phyloP scores from a whole-genome alignment of 2,329 filamentous ascomycete species.

The Fusarium fracticaudum region DNA sequence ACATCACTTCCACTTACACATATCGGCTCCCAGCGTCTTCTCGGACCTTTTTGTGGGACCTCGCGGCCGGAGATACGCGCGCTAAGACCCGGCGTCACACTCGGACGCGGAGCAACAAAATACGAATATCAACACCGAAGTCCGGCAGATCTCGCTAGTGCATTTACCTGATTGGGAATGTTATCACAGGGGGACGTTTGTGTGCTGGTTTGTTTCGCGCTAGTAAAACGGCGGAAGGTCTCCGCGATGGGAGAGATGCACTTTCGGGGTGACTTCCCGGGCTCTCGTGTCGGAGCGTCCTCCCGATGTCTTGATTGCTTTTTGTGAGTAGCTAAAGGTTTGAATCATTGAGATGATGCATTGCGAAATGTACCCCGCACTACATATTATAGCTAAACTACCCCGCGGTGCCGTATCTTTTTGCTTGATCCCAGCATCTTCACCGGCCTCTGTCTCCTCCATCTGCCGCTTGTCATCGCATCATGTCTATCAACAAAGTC shows the following conservation, averaged over 20 bases:
- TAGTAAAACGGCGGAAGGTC: neutral
- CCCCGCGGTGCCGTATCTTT: slow-evolving; percentile 20
- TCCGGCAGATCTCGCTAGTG: neutral
- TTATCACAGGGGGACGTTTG: neutral
- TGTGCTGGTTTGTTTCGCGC: neutral
- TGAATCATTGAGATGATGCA: neutral
- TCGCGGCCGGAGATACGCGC: slow-evolving; percentile 21
- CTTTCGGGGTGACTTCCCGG: slow-evolving; percentile 21
- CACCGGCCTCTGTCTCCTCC: neutral
- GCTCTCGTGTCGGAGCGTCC: slow-evolving; percentile 4
- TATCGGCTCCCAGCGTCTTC: neutral
- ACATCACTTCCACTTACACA: neutral
- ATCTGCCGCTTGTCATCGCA: neutral
- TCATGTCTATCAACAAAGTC: slow-evolving; percentile 46
- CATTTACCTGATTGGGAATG: neutral
- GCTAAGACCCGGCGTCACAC: neutral
- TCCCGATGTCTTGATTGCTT: slow-evolving; percentile 10
- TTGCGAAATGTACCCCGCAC: slow-evolving; percentile 19
- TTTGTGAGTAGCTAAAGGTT: neutral
- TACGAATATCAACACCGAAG: neutral
- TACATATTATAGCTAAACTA: neutral
- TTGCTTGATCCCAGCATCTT: neutral
- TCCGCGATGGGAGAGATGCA: neutral
- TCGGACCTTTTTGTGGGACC: slow-evolving; percentile 14
- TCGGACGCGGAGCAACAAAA: slow-evolving; percentile 1